Evolutionary conservation across 371 early-diverging fungal species (phyloP), one percentile per base, ranked within the genome.

Genomic region (Coemansia sp.): DNA sequence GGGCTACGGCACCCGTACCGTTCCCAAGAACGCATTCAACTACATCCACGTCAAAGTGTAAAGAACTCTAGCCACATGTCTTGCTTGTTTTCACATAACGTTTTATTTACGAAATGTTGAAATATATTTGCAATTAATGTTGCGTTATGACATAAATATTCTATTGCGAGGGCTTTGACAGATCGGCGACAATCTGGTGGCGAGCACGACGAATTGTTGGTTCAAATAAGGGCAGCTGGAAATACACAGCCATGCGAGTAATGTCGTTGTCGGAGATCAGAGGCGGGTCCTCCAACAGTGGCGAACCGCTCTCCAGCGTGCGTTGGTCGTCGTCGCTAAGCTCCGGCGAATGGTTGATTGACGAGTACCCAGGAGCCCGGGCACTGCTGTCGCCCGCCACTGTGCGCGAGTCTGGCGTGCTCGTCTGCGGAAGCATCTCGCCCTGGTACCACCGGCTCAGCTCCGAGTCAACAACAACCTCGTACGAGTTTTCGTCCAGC

Each of bases 121-220:
- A 23, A 52, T 52, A 52, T 52, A 23, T 12, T 23, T 52, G 53
- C 21, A 32, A 28, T 28, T 28, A 28, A 28, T 28, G 24, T 28
- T 24, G 1, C 24, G 9, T 23, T 23, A 53, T 13, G 13, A n/a
- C 36, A 7, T 29, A 13, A 32, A 32, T 21, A 15, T 15, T 4
- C n/a, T 41, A 26, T 6, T 36, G 52, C n/a, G 29, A n/a, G 12
- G 70, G 49, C 61, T 74, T 74, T 53, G 66, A 26, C n/a, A 49
- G 23, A 7, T 49, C 21, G 2, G 77, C 64, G 29, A 76, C 67
- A 29, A 76, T 76, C 65, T 76, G 77, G 48, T 76, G 77, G 36
- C 77, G 77, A n/a, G 77, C 77, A 5, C 77, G 71, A 7, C 77
- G 73, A 26, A 76, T 48, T 1, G 77, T 60, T 1, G 68, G 54